These are phyloP conservation scores for Eutypa lata DNA, from an alignment of 2,329 filamentous ascomycete species.

Conservation along the genomic window DNA sequence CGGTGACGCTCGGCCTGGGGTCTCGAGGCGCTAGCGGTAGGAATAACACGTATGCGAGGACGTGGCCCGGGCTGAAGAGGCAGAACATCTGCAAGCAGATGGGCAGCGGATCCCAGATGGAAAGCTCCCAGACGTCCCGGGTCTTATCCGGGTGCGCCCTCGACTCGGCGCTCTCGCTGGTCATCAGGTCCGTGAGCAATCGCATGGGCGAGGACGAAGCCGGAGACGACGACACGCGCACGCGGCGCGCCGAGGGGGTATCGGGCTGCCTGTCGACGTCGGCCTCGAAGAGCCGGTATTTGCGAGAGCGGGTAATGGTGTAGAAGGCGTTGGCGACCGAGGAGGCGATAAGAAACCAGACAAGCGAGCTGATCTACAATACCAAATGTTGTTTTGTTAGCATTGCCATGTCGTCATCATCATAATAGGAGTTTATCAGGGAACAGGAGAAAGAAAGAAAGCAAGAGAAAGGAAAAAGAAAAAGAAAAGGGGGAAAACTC, in stretches of 20 bases:
- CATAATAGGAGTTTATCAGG: constrained; percentile 3
- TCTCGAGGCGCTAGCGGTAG: constrained; percentile 75
- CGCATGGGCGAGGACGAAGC: constrained; percentile 74
- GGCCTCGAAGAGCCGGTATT: constrained; percentile 89
- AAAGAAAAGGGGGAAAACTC: constrained; percentile 31
- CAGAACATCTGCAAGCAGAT: constrained; percentile 80
- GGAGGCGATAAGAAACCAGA: constrained; percentile 64
- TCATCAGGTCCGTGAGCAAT: constrained; percentile 66
- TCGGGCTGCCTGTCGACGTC: constrained; percentile 71
- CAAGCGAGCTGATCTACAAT: constrained; percentile 62
- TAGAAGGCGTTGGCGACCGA: constrained; percentile 77
- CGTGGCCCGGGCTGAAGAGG: constrained; percentile 88
- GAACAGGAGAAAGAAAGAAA: too few species aligned
- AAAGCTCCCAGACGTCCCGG: constrained; percentile 90
- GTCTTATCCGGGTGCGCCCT: constrained; percentile 79
- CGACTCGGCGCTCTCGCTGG: constrained; percentile 69
- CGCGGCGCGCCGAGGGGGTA: constrained; percentile 84
- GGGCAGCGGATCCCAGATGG: constrained; percentile 89
- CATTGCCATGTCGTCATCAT: not conserved
- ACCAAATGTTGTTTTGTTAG: constrained; percentile 10
- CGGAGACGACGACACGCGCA: constrained; percentile 83
- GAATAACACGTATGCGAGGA: constrained; percentile 86
- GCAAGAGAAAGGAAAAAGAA: too few species aligned
- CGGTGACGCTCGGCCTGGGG: constrained; percentile 77
- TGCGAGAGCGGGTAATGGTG: constrained; percentile 75